Percentiles rank a stretch among this genome's conserved stretches.
phyloP scores from a whole-genome alignment of 768 basidiomycete genomes.

The Tricholoma hemisulphureum region DNA sequence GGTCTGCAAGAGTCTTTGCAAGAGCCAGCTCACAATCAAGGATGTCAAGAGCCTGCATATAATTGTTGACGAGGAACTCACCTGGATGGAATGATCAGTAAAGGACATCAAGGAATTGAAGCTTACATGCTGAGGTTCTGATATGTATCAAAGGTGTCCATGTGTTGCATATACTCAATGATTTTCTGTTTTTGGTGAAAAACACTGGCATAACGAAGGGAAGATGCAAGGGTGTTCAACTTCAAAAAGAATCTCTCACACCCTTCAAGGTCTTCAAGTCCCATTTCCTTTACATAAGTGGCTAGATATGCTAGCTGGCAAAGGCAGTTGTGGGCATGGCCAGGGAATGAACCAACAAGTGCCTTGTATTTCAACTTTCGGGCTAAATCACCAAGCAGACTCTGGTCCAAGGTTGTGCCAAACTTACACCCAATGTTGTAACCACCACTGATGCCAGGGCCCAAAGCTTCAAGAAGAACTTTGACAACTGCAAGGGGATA shows the following conservation, averaged over 20 bases:
- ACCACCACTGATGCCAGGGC: conserved; percentile 8
- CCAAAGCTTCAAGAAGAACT: conserved; percentile 15
- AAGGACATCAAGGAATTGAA: no score
- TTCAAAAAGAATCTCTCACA: conserved; percentile 18
- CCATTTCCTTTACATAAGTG: conserved; percentile 18
- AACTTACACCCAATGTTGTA: conserved; percentile 28
- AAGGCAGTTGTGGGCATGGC: conserved; percentile 17
- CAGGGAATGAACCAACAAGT: conserved; percentile 21
- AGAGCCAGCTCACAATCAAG: background rate
- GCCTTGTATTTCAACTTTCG: conserved; percentile 2
- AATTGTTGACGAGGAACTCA: background rate
- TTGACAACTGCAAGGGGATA: conserved; percentile 21
- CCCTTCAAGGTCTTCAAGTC: conserved; percentile 20
- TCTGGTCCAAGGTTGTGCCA: conserved; percentile 16
- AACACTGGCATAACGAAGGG: no score
- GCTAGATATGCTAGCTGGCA: conserved; percentile 24
- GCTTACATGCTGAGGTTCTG: no score
- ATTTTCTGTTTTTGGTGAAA: no score
- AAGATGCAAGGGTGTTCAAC: conserved; percentile 26
- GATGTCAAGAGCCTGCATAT: background rate
- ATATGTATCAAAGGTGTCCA: no score
- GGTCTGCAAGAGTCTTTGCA: background rate
- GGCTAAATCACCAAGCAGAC: conserved; percentile 13
- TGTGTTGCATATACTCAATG: no score
- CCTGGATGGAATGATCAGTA: background rate